These are phyloP conservation scores for Parachaetomium inaequale DNA, from an alignment of 495 filamentous ascomycete species.

Conservation along the genomic window DNA sequence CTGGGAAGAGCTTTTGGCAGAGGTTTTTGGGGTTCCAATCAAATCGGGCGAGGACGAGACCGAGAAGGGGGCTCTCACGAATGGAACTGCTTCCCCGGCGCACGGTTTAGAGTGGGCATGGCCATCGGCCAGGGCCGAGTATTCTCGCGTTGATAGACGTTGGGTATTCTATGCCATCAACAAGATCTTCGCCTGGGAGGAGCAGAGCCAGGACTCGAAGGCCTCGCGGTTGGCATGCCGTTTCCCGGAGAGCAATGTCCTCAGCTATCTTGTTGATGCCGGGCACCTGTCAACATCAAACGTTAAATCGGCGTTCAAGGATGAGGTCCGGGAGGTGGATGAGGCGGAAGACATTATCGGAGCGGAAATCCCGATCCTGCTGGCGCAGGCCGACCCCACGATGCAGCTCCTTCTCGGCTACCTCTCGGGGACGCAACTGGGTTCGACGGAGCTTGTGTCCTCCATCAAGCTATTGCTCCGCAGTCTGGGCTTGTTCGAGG, in stretches of 20 bases:
- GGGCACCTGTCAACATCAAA: slow-evolving; percentile 62
- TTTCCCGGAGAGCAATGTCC: slow-evolving; percentile 52
- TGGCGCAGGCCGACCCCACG: slow-evolving; percentile 59
- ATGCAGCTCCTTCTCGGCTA: slow-evolving; percentile 56
- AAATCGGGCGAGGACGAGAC: slow-evolving; percentile 22
- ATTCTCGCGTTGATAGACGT: slow-evolving; percentile 47
- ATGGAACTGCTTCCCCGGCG: slow-evolving; percentile 3
- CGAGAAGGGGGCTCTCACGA: slow-evolving; percentile 14
- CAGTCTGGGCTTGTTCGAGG: slow-evolving; percentile 48
- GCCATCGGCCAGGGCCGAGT: slow-evolving; percentile 38
- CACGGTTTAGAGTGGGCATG: slow-evolving; percentile 36
- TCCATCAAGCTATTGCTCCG: slow-evolving; percentile 48
- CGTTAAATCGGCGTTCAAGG: slow-evolving; percentile 57
- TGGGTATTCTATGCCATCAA: slow-evolving; percentile 53
- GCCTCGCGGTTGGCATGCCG: slow-evolving; percentile 42
- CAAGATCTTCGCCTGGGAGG: slow-evolving; percentile 46
- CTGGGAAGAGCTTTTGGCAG: slow-evolving; percentile 55
- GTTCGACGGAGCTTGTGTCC: slow-evolving; percentile 44
- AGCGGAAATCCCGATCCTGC: slow-evolving; percentile 55
- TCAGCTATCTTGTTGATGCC: slow-evolving; percentile 58
- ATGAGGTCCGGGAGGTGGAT: slow-evolving; percentile 42
- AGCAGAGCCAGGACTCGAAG: slow-evolving; percentile 27
- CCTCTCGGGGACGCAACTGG: slow-evolving; percentile 49
- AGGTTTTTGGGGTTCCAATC: slow-evolving; percentile 38
- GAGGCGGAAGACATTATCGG: slow-evolving; percentile 43